Conservation (phyloP, 2,329 filamentous ascomycete genomes). For the Stagonosporopsis tanaceti region DNA sequence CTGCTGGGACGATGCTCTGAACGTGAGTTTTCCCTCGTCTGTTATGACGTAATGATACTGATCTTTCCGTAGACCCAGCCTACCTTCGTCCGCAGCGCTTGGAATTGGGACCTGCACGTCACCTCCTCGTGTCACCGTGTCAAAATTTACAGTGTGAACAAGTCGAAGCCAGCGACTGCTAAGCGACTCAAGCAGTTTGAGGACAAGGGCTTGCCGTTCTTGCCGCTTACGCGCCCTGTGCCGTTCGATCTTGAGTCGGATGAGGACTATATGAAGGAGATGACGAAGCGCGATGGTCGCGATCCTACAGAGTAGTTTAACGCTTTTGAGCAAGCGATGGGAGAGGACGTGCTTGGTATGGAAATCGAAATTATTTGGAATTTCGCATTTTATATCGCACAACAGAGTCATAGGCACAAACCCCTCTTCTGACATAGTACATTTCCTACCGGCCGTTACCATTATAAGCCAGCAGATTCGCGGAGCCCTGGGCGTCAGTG, state of each 20-base stretch:
- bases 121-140: conserved; percentile 69
- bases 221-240: conserved; percentile 63
- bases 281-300: conserved; percentile 44
- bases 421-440: background rate
- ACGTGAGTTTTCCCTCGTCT: conserved; percentile 33
- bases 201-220: conserved; percentile 56
- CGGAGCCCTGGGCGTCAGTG: conserved; percentile 28
- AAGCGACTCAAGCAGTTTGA: conserved; percentile 62
- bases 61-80: conserved; percentile 49
- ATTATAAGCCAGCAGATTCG: conserved; percentile 42
- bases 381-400: background rate
- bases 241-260: conserved; percentile 59
- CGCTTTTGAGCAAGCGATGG: too few relatives aligned
- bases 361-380: background rate
- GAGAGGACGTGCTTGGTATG: background rate
- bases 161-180: conserved; percentile 57
- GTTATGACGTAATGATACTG: conserved; percentile 1
- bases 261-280: conserved; percentile 58
- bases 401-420: too few relatives aligned
- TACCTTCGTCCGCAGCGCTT: conserved; percentile 53
- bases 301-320: conserved; percentile 7
- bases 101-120: conserved; percentile 72
- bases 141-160: conserved; percentile 67
- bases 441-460: conserved; percentile 25
- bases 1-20: conserved; percentile 57